Conservation (phyloP, 169 alveolate genomes). For the Eimeria sp. region DNA sequence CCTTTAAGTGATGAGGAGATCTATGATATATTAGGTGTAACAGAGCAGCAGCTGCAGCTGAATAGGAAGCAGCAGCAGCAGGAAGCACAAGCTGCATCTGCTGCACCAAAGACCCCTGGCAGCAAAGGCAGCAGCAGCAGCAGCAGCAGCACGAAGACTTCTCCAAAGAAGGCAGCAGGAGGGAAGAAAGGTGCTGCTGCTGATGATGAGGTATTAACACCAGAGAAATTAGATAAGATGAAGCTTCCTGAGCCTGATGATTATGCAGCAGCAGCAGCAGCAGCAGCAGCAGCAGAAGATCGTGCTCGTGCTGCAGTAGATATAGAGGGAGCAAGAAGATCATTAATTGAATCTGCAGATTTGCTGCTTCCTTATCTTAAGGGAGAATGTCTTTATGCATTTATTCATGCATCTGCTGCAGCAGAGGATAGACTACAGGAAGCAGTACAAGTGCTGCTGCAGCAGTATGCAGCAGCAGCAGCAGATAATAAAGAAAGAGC, state of each 20-base stretch:
- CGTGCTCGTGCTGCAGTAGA: neutral
- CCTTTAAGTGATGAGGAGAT: slow-evolving; percentile 51
- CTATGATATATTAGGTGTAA: neutral
- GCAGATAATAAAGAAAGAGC: slow-evolving; percentile 50
- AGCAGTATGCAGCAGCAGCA: slow-evolving; percentile 57
- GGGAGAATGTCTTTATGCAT: slow-evolving; percentile 46
- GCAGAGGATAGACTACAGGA: slow-evolving; percentile 45
- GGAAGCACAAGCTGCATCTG: neutral
- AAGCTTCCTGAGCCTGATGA: slow-evolving; percentile 46
- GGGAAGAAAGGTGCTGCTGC: slow-evolving; percentile 22
- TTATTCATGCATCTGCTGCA: slow-evolving; percentile 62
- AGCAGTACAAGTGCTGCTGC: slow-evolving; percentile 66
- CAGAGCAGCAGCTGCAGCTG: slow-evolving; percentile 26
- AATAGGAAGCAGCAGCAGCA: slow-evolving; percentile 55
- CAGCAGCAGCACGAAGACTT: slow-evolving; percentile 22
- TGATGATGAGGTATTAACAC: neutral
- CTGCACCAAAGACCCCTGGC: neutral
- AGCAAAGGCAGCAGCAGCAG: slow-evolving; percentile 32
- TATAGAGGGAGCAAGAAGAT: neutral
- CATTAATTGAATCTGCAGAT: neutral
- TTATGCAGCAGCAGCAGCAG: slow-evolving; percentile 23
- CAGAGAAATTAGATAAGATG: neutral
- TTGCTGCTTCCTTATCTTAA: slow-evolving; percentile 38
- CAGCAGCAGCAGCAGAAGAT: slow-evolving; percentile 68
- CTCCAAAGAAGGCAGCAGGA: slow-evolving; percentile 17